These are phyloP conservation scores for Clarkia xantiana DNA, from an alignment of 345 rosid genomes.

Conservation along the genomic window DNA sequence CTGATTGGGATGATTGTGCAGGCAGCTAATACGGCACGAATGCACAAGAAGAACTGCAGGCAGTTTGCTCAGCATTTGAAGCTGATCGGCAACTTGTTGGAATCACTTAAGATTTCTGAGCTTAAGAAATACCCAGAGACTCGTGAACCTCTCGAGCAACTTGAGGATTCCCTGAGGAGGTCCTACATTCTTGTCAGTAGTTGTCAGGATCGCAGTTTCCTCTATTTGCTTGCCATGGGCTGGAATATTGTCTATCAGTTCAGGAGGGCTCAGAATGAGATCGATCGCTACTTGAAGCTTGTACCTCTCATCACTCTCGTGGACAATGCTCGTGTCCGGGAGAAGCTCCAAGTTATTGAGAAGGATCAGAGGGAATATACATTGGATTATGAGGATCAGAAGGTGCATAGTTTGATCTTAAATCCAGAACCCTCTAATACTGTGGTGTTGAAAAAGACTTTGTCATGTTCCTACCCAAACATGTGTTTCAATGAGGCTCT, in stretches of 20 bases:
- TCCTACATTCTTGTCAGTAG: slow-evolving; percentile 52
- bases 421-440: slow-evolving; percentile 58
- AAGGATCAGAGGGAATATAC: slow-evolving; percentile 65
- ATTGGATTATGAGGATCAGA: slow-evolving; percentile 68
- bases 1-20: too few relatives aligned
- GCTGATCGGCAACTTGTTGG: slow-evolving; percentile 58
- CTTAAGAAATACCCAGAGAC: slow-evolving; percentile 66
- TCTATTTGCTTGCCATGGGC: slow-evolving; percentile 85
- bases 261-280: slow-evolving; percentile 72
- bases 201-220: slow-evolving; percentile 66
- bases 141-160: slow-evolving; percentile 64
- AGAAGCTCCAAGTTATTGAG: slow-evolving; percentile 57
- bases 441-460: slow-evolving; percentile 46
- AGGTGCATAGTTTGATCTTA: slow-evolving; percentile 55
- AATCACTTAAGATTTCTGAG: slow-evolving; percentile 61
- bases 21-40: slow-evolving; percentile 54
- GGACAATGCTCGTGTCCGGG: slow-evolving; percentile 66
- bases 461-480: slow-evolving; percentile 64
- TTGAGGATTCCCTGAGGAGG: slow-evolving; percentile 68
- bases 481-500: slow-evolving; percentile 63
- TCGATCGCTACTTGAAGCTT: slow-evolving; percentile 59
- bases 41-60: slow-evolving; percentile 72
- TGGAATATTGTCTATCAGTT: slow-evolving; percentile 96
- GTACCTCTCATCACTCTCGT: slow-evolving; percentile 67
- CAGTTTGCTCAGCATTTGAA: slow-evolving; percentile 70